Evolutionary conservation across 192 early-diverging fungal genomes (phyloP).

Genomic region (Cetraspora pellucida): DNA sequence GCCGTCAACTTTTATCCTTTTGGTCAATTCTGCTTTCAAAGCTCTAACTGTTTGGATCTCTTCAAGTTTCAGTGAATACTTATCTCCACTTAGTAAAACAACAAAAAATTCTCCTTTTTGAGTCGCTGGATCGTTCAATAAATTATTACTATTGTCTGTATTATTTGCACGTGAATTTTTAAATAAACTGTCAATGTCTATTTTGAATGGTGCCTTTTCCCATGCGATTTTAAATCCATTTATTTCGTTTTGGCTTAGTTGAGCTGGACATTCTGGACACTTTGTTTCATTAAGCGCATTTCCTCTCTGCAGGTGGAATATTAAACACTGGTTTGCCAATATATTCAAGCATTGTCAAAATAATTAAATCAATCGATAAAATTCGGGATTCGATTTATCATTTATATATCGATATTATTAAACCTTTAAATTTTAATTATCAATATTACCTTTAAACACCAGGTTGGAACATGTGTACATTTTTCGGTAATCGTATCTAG

Average conservation of each 20-base stretch:
- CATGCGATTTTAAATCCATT: conserved; percentile 1
- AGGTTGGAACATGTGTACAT: conserved; percentile 26
- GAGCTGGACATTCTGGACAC: conserved; percentile 18
- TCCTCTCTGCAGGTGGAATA: too few species aligned
- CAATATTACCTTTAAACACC: conserved; percentile 28
- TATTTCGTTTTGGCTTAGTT: neutral
- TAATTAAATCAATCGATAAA: too few species aligned
- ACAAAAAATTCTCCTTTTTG: conserved; percentile 24
- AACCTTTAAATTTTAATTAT: too few species aligned
- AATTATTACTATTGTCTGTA: neutral
- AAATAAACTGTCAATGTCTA: neutral
- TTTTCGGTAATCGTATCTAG: conserved; percentile 5
- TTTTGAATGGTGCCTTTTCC: conserved; percentile 19
- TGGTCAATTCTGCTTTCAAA: neutral
- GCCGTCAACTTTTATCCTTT: neutral
- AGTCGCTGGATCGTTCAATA: too few species aligned
- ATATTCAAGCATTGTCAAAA: too few species aligned
- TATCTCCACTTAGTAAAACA: conserved; percentile 25
- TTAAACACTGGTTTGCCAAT: too few species aligned
- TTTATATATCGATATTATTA: too few species aligned
- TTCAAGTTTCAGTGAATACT: neutral
- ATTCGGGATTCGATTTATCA: too few species aligned
- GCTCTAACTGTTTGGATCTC: neutral
- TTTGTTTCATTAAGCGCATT: neutral
- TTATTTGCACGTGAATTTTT: neutral